A percentile compares a stretch with the other conserved stretches of the same genome.
phyloP scores from a whole-genome alignment of 164 flowering plant genomes.

The Stephania cephalantha region DNA sequence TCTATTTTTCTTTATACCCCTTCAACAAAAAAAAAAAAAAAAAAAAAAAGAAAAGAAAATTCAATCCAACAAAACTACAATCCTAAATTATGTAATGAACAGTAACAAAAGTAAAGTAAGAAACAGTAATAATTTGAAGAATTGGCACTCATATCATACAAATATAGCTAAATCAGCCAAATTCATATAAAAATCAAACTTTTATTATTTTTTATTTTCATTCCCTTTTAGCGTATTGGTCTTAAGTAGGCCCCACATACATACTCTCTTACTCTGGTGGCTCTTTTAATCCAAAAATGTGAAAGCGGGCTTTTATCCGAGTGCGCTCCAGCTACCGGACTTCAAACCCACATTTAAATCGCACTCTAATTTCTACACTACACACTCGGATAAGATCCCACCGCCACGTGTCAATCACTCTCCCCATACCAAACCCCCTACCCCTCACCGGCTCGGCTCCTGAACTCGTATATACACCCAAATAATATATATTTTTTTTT shows the following conservation, averaged over 20 bases:
- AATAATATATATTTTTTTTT: no score
- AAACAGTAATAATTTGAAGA: no score
- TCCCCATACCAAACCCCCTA: neutral
- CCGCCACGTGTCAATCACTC: slow-evolving; percentile 33
- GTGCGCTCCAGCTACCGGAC: slow-evolving; percentile 49
- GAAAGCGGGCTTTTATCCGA: slow-evolving; percentile 21
- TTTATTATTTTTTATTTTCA: no score
- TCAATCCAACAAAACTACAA: no score
- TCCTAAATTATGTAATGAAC: no score
- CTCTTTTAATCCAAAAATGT: slow-evolving; percentile 27
- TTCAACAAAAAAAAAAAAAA: no score
- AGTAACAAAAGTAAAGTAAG: no score
- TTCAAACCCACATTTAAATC: slow-evolving; percentile 29
- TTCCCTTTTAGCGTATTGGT: neutral
- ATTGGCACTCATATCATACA: neutral
- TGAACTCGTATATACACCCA: no score
- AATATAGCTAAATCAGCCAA: neutral
- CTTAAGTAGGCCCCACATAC: neutral
- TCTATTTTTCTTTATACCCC: no score
- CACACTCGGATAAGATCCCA: slow-evolving; percentile 37
- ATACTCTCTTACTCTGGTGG: neutral
- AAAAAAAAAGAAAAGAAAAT: no score
- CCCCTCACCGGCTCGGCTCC: neutral
- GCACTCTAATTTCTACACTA: neutral
- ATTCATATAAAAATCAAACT: neutral